These are phyloP conservation scores for Nannizzia gypsea DNA, from an alignment of 2,329 filamentous ascomycete species.

Conservation along the genomic window DNA sequence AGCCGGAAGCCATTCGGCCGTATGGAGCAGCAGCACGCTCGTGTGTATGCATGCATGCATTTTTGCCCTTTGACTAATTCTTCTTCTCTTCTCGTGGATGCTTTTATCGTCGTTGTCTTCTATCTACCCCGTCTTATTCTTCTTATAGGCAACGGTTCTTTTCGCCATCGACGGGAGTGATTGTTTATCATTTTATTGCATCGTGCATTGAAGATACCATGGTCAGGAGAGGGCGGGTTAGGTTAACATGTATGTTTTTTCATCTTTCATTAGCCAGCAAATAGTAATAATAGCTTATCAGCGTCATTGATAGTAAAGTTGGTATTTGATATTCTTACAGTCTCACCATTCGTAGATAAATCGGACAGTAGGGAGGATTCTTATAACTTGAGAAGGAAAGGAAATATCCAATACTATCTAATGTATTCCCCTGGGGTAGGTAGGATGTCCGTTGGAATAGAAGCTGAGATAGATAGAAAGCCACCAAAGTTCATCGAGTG, in stretches of 20 bases:
- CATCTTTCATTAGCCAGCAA: not conserved
- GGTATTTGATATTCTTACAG: not conserved
- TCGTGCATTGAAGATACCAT: conserved; percentile 1
- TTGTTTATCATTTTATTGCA: conserved; percentile 4
- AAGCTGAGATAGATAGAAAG: not conserved
- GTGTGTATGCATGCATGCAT: not conserved
- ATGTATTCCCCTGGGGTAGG: not conserved
- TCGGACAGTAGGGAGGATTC: no score
- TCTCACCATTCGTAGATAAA: not conserved
- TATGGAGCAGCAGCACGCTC: not conserved
- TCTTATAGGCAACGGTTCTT: not conserved
- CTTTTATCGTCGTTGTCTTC: not conserved
- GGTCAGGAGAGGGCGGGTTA: not conserved
- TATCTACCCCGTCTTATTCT: not conserved
- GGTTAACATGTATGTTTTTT: not conserved
- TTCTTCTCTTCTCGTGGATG: conserved; percentile 1
- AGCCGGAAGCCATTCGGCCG: not conserved
- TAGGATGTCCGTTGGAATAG: not conserved
- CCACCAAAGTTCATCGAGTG: not conserved
- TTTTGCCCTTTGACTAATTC: not conserved
- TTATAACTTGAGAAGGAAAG: not conserved
- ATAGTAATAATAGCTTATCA: not conserved
- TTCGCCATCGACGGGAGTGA: not conserved
- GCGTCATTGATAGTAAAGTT: not conserved
- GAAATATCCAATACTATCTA: not conserved